These are phyloP conservation scores for Aspergillus aculeatinus DNA, from an alignment of 2,329 filamentous ascomycete genomes.

Conservation along the genomic window DNA sequence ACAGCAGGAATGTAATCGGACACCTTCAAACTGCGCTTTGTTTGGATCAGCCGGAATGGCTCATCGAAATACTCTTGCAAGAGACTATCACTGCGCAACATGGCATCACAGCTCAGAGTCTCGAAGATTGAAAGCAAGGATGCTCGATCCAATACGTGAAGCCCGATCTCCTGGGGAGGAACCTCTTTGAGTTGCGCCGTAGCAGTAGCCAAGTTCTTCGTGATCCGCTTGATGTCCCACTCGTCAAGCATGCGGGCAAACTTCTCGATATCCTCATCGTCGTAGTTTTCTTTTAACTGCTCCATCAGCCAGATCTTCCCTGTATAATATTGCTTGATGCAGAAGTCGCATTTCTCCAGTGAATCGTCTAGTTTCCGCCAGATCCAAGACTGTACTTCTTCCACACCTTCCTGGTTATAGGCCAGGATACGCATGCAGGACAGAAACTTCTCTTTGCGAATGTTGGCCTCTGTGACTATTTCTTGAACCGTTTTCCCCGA, in stretches of 20 bases:
- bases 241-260: conserved; percentile 59
- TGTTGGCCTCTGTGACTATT: conserved; percentile 56
- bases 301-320: conserved; percentile 63
- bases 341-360: conserved; percentile 66
- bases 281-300: conserved; percentile 58
- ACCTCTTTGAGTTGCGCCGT: conserved; percentile 53
- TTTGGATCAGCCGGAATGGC: conserved; percentile 78
- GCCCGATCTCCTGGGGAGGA: conserved; percentile 51
- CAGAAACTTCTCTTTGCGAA: conserved; percentile 62
- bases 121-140: conserved; percentile 84
- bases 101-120: conserved; percentile 77
- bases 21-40: conserved; percentile 74
- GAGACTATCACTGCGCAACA: conserved; percentile 60
- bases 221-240: conserved; percentile 63
- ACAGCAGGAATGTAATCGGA: conserved; percentile 76
- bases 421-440: conserved; percentile 69
- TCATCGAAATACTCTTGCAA: conserved; percentile 68
- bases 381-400: conserved; percentile 61
- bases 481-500: conserved; percentile 36
- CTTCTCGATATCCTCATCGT: conserved; percentile 47
- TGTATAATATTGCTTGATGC: conserved; percentile 72
- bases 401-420: conserved; percentile 61
- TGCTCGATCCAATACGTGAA: conserved; percentile 53
- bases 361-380: conserved; percentile 56
- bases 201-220: conserved; percentile 58